phyloP scores from a whole-genome alignment of 176 grass and related monocot species.

The Musa itinerans region DNA sequence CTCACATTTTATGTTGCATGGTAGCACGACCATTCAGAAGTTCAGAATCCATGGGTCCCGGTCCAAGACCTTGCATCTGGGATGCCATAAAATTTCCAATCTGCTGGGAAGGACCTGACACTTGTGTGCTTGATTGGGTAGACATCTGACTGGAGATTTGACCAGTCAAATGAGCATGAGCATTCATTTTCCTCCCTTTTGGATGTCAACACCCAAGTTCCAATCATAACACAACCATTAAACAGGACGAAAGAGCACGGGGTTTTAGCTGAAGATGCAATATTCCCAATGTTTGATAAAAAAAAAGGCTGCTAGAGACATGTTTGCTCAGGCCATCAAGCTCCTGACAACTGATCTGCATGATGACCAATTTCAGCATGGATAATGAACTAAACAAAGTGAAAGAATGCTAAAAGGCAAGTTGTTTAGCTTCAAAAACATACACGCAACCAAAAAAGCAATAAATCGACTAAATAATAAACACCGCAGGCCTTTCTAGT shows the following conservation, averaged over 20 bases:
- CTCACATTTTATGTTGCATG: constrained; percentile 69
- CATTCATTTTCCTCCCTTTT: constrained; percentile 36
- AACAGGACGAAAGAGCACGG: neutral
- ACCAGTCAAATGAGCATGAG: constrained; percentile 54
- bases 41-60: constrained; percentile 27
- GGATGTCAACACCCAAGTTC: neutral
- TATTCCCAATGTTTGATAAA: neutral
- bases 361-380: neutral
- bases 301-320: neutral
- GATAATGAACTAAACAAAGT: neutral
- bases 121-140: constrained; percentile 31
- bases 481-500: neutral
- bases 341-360: neutral
- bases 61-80: constrained; percentile 33
- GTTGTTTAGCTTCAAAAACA: neutral
- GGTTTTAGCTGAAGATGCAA: neutral
- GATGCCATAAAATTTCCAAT: constrained; percentile 4
- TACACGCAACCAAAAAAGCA: neutral
- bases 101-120: constrained; percentile 30
- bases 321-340: neutral
- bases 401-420: neutral
- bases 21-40: constrained; percentile 17
- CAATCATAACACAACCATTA: neutral
- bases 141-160: constrained; percentile 44
- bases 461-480: constrained; percentile 1